Conservation (phyloP, 106 monocot genomes). For the Phalaenopsis equestris region DNA sequence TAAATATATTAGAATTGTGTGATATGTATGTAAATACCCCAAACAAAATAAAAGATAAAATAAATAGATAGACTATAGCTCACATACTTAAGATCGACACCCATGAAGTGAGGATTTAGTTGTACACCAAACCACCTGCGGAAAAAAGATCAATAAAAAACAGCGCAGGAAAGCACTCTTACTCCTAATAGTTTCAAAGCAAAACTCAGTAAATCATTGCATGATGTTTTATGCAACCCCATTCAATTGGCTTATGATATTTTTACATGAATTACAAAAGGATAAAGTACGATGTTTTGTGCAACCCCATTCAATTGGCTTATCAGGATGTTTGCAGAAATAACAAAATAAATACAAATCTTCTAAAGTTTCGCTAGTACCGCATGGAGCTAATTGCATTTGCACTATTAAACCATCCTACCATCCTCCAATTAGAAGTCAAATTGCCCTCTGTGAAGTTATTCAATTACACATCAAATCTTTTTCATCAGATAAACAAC, state of each 20-base stretch:
- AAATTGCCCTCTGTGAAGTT: not conserved
- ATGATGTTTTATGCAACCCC: not conserved
- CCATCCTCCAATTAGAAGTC: not conserved
- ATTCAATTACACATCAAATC: not conserved
- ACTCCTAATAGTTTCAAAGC: not conserved
- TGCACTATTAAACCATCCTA: not conserved
- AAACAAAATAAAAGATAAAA: not conserved
- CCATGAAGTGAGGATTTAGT: conserved; percentile 87
- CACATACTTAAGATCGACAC: conserved; percentile 93
- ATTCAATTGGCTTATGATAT: not conserved
- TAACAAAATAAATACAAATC: not conserved
- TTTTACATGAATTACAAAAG: not conserved
- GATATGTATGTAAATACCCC: no score
- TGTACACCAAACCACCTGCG: conserved; percentile 94
- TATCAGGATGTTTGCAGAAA: not conserved
- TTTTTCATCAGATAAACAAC: not conserved
- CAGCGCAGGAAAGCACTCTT: not conserved
- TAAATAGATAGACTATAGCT: not conserved
- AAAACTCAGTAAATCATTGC: not conserved
- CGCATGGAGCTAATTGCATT: no score
- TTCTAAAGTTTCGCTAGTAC: not conserved
- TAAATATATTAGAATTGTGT: no score
- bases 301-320: not conserved
- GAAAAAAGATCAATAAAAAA: not conserved
- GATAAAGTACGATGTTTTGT: not conserved